Percentiles rank a stretch among this genome's conserved stretches.
phyloP scores from a whole-genome alignment of 345 rosid genomes.

The Citrus trifoliata region DNA sequence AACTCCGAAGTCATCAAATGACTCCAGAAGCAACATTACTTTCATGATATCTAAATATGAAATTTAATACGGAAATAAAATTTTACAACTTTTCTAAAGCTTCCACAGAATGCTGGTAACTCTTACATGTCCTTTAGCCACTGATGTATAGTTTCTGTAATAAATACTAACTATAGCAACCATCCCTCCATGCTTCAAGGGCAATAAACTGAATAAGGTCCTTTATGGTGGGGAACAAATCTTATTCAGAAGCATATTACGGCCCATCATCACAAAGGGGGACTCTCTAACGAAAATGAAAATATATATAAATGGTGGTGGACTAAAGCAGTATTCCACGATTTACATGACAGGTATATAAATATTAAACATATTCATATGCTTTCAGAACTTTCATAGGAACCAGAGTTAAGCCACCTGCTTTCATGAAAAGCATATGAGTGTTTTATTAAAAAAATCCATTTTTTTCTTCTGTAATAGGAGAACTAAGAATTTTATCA shows the following conservation, averaged over 20 bases:
- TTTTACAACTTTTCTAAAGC: neutral
- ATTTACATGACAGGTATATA: neutral
- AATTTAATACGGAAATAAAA: neutral
- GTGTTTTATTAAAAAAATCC: neutral
- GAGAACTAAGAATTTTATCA: neutral
- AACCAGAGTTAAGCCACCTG: neutral
- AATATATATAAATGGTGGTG: neutral
- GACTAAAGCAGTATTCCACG: neutral
- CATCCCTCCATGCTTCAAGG: neutral
- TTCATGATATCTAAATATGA: neutral
- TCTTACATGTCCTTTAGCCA: neutral
- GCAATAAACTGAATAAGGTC: constrained; percentile 6
- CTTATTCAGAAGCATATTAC: constrained; percentile 5
- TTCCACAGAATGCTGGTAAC: neutral
- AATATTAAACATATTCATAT: neutral
- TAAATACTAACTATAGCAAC: neutral
- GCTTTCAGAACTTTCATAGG: neutral
- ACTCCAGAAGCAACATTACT: neutral
- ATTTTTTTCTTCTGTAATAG: neutral
- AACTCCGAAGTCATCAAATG: neutral
- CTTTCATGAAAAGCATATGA: neutral
- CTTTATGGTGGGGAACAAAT: constrained; percentile 5
- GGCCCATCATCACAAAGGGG: neutral
- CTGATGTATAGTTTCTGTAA: neutral
- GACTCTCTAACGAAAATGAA: neutral